phyloP scores from a whole-genome alignment of 2,329 filamentous ascomycete species.

The Fusarium piperis region DNA sequence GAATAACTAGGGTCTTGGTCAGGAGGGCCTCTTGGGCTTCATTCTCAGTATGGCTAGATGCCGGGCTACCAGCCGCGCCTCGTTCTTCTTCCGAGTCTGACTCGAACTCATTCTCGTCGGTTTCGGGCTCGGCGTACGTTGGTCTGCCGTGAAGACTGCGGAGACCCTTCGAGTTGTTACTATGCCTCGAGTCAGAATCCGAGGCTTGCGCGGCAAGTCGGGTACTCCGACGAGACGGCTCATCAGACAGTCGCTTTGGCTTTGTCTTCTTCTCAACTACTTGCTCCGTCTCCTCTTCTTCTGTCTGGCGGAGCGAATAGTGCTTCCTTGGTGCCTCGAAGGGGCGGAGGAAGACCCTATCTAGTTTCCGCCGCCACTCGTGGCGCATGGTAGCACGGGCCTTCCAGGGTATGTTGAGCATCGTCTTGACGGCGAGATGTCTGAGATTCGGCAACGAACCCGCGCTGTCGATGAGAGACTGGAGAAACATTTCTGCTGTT shows the following conservation, averaged over 20 bases:
- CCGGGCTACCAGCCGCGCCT: neutral
- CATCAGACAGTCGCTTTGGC: slow-evolving; percentile 24
- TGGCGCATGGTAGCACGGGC: slow-evolving; percentile 82
- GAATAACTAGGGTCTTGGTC: slow-evolving; percentile 59
- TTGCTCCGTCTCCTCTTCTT: slow-evolving; percentile 5
- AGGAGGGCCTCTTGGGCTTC: slow-evolving; percentile 1
- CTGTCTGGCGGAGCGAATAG: slow-evolving; percentile 34
- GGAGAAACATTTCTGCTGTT: slow-evolving; percentile 80
- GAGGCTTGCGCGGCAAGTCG: slow-evolving; percentile 47
- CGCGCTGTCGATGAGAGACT: slow-evolving; percentile 79
- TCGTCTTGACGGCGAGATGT: slow-evolving; percentile 76
- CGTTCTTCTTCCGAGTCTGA: slow-evolving; percentile 31
- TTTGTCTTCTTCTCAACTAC: slow-evolving; percentile 30
- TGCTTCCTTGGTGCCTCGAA: slow-evolving; percentile 51
- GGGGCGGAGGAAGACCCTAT: slow-evolving; percentile 70
- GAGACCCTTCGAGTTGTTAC: slow-evolving; percentile 26
- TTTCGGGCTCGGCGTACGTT: slow-evolving; percentile 59
- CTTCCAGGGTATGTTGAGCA: slow-evolving; percentile 83
- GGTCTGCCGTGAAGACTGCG: slow-evolving; percentile 33
- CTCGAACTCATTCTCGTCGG: slow-evolving; percentile 55
- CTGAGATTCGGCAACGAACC: slow-evolving; percentile 73
- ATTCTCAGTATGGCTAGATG: slow-evolving; percentile 9
- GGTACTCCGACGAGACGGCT: slow-evolving; percentile 50
- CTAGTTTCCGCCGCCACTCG: slow-evolving; percentile 78
- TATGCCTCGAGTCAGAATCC: slow-evolving; percentile 38